These are phyloP conservation scores for Gymnopilus dilepis DNA, from an alignment of 768 basidiomycete species.

Conservation along the genomic window DNA sequence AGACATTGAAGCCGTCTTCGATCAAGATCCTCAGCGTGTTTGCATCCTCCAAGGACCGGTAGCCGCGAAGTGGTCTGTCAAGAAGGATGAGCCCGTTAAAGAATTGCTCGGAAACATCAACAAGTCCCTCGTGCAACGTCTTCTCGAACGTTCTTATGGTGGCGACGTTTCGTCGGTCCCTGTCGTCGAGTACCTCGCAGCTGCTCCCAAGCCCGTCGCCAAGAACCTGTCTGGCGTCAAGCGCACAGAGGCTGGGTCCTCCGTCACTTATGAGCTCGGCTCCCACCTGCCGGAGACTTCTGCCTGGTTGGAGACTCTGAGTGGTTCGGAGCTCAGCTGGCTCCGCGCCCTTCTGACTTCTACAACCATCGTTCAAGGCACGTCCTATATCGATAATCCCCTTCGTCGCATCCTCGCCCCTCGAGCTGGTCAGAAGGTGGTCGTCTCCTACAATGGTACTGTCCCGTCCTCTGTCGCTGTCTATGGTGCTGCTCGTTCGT, in stretches of 20 bases:
- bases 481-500: constrained; percentile 82
- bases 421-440: constrained; percentile 77
- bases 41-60: constrained; percentile 98
- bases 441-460: constrained; percentile 55
- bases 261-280: constrained; percentile 57
- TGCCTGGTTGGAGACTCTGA: constrained; percentile 85
- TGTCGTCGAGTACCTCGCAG: constrained; percentile 80
- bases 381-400: constrained; percentile 86
- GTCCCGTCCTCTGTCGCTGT: constrained; percentile 63
- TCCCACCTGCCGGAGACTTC: constrained; percentile 58
- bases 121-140: constrained; percentile 71
- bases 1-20: constrained; percentile 98
- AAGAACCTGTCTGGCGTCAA: constrained; percentile 45
- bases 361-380: constrained; percentile 85
- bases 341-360: constrained; percentile 83
- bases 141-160: constrained; percentile 78
- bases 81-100: constrained; percentile 94
- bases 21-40: constrained; percentile 97
- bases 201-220: constrained; percentile 41
- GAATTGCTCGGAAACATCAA: constrained; percentile 92
- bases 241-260: constrained; percentile 44
- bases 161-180: constrained; percentile 82
- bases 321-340: constrained; percentile 86
- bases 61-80: constrained; percentile 83
- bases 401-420: constrained; percentile 87